Base-by-base conservation (phyloP, 306 rosid genomes). In the Cucumis cinereus region DNA sequence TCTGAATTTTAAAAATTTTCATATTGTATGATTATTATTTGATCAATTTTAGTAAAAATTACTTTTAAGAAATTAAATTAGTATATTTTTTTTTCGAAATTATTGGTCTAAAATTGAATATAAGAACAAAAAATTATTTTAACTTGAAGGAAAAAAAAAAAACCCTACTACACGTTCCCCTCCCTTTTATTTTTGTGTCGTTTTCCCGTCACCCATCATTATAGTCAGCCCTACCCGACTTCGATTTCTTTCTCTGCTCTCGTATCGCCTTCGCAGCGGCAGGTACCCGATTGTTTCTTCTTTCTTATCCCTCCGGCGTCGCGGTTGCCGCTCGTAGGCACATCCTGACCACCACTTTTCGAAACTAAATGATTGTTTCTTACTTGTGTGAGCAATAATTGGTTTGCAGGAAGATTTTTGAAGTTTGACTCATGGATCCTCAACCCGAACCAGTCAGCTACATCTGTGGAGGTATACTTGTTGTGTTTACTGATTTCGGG, bases 361-460 rank as follows among this genome's bases (percentile, higher is more conserved):
- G n/a, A n/a, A n/a, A n/a, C n/a, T n/a, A n/a, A n/a, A n/a, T 68
- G 35, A 3, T 43, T 68, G 74, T 20, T 12, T 68, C 55, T 41
- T 43, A 20, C 74, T 13, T 12, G 20, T 22, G 35, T 68, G 36
- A 13, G 13, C 55, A 43, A 43, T 43, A 52, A 26, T 58, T 49
- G 2, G 62, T 72, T 49, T 3, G 75, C 49, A 30, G 14, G 59
- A 28, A 56, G 36, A 14, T 24, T 16, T 15, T 8, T 13, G 3
- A 24, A 17, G 2, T 66, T 58, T 14, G 35, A 36, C 43, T 38
- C 74, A 89, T 89, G 93, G 93, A 89, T 87, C 88, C 93, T 76
- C 93, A 79, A 77, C 93, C 91, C 13, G 93, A 89, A 52, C 89
- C 89, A 5, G 93, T 89, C 6, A 87, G 83, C 72, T 89, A 89